These are phyloP conservation scores for Knufia fluminis DNA, from an alignment of 2,329 filamentous ascomycete species.

Conservation along the genomic window DNA sequence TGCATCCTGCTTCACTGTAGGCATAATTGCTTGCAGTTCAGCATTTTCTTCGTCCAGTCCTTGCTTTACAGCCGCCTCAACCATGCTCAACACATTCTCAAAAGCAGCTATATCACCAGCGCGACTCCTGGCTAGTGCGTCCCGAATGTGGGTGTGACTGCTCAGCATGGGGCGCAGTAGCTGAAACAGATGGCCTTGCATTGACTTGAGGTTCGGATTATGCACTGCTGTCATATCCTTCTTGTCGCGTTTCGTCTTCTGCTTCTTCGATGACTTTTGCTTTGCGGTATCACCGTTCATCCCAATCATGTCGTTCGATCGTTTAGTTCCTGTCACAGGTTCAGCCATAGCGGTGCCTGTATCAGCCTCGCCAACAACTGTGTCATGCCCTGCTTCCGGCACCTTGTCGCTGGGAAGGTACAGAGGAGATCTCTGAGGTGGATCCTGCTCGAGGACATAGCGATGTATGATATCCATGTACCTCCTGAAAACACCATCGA, in stretches of 20 bases:
- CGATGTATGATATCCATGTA: slow-evolving; percentile 86
- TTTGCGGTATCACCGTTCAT: slow-evolving; percentile 36
- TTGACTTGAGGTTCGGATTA: slow-evolving; percentile 61
- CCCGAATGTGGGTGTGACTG: slow-evolving; percentile 71
- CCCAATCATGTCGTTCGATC: not conserved
- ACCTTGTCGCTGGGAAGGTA: slow-evolving; percentile 56
- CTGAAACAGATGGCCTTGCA: slow-evolving; percentile 91
- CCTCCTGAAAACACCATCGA: slow-evolving; percentile 77
- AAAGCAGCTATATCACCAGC: slow-evolving; percentile 65
- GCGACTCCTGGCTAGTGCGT: slow-evolving; percentile 63
- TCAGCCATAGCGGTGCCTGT: not conserved
- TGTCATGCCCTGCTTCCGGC: too few relatives aligned
- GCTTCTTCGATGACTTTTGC: slow-evolving; percentile 23
- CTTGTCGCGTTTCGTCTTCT: slow-evolving; percentile 37
- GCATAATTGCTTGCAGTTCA: not conserved
- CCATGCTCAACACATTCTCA: slow-evolving; percentile 64
- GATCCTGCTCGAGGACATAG: slow-evolving; percentile 58
- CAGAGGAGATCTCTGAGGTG: slow-evolving; percentile 60
- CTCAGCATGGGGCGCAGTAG: slow-evolving; percentile 74
- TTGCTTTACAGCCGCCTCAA: slow-evolving; percentile 63
- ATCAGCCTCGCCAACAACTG: too few relatives aligned
- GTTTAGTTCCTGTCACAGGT: not conserved
- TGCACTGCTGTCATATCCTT: slow-evolving; percentile 32
- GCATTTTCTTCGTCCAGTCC: slow-evolving; percentile 16
- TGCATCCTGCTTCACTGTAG: slow-evolving; percentile 51